Evolutionary conservation across 1,284 basidiomycete genomes (phyloP).

Genomic region (Vanrija sp.): DNA sequence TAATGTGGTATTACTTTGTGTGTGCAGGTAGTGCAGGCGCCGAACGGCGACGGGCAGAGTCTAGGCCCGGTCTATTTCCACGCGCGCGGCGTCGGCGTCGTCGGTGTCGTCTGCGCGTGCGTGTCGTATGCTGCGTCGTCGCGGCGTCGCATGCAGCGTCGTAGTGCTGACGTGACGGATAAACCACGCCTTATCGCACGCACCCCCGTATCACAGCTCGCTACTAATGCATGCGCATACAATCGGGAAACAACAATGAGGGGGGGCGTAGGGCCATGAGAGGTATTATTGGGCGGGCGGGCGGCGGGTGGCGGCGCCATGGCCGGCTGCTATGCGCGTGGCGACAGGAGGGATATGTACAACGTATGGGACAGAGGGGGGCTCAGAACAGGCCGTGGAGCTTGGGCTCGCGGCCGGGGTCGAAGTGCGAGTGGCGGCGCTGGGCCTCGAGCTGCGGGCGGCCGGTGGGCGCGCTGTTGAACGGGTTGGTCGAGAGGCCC

Average conservation of each 20-base stretch:
- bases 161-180: no score
- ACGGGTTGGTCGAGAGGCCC: background rate
- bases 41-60: no score
- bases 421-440: slow-evolving; percentile 32
- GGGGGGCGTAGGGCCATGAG: background rate
- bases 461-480: no score
- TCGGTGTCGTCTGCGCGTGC: no score
- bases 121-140: no score
- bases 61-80: no score
- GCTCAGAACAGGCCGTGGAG: slow-evolving; percentile 33
- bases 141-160: no score
- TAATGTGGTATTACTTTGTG: background rate
- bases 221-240: background rate
- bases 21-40: background rate
- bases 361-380: background rate
- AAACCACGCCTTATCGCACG: background rate
- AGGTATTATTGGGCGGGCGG: background rate
- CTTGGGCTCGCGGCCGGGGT: slow-evolving; percentile 40
- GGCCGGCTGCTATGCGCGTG: background rate
- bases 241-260: background rate
- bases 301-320: background rate
- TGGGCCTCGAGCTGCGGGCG: background rate
- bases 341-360: background rate
- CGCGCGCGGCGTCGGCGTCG: no score
- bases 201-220: background rate